These are phyloP conservation scores for Lithocarpus polystachyus DNA, from an alignment of 306 rosid species.

Conservation along the genomic window DNA sequence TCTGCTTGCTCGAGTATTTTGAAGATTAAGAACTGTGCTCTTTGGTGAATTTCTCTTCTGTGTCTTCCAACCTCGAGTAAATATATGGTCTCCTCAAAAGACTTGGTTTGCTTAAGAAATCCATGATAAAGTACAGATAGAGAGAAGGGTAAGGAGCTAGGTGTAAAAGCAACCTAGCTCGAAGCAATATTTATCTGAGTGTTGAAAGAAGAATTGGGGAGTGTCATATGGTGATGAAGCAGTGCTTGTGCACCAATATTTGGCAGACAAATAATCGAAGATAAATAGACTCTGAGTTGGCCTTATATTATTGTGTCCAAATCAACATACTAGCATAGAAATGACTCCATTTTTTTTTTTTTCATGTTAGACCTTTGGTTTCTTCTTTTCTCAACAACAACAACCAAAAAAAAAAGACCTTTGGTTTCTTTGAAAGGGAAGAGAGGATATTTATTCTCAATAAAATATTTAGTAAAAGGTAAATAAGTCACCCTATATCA, in stretches of 20 bases:
- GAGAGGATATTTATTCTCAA: not conserved
- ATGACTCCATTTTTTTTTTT: not conserved
- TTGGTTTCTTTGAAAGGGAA: not conserved
- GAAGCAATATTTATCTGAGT: constrained; percentile 31
- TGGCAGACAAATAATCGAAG: constrained; percentile 36
- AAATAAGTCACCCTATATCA: too few relatives aligned
- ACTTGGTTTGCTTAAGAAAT: constrained; percentile 27
- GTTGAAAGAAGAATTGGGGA: constrained; percentile 17
- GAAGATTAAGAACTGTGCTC: constrained; percentile 81
- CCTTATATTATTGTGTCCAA: not conserved
- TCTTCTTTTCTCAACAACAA: too few relatives aligned
- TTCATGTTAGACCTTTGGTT: not conserved
- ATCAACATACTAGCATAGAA: not conserved
- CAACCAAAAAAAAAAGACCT: too few relatives aligned
- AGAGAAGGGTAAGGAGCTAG: not conserved
- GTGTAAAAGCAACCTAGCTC: not conserved
- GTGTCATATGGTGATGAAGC: constrained; percentile 49
- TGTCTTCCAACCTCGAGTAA: constrained; percentile 71
- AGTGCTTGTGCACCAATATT: constrained; percentile 52
- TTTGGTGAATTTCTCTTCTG: constrained; percentile 53
- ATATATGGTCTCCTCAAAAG: constrained; percentile 17
- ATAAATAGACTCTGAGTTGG: not conserved
- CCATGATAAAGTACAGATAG: not conserved
- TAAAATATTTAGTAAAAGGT: not conserved
- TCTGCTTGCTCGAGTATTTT: constrained; percentile 57